Conservation (phyloP, 225 moss, liverwort and hornwort species). For the Ulota crispa region DNA sequence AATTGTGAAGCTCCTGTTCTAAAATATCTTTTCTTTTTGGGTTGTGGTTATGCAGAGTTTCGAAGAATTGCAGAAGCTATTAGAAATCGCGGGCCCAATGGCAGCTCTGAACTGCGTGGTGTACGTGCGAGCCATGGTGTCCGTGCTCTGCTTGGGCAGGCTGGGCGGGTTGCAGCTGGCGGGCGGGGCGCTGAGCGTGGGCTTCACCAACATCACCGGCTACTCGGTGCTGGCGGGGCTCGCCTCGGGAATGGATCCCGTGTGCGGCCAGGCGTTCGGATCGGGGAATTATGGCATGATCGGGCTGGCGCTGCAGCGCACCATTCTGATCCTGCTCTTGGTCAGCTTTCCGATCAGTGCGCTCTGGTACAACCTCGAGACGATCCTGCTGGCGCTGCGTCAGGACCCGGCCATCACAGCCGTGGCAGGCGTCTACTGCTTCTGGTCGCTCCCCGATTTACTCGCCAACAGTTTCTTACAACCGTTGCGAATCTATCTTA, state of each 20-base stretch:
- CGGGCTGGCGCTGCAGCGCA: conserved; percentile 85
- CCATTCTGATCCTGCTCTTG: conserved; percentile 78
- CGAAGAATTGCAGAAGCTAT: conserved; percentile 70
- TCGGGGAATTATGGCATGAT: conserved; percentile 78
- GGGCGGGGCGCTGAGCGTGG: conserved; percentile 82
- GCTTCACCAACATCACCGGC: conserved; percentile 92
- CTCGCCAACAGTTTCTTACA: conserved; percentile 81
- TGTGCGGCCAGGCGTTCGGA: conserved; percentile 83
- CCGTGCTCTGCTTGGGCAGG: conserved; percentile 78
- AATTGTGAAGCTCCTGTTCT: background rate
- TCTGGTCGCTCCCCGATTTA: conserved; percentile 79
- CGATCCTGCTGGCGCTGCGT: conserved; percentile 57
- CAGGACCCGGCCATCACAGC: conserved; percentile 71
- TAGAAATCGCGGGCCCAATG: conserved; percentile 69
- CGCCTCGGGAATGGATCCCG: conserved; percentile 90
- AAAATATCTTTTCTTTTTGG: background rate
- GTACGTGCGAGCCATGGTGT: conserved; percentile 88
- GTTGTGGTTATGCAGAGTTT: conserved; percentile 36
- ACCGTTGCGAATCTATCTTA: conserved; percentile 80
- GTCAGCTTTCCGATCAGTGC: conserved; percentile 71
- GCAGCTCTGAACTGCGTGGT: conserved; percentile 80
- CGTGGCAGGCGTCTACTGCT: conserved; percentile 72
- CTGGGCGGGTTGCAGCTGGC: conserved; percentile 81
- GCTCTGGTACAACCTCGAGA: conserved; percentile 84
- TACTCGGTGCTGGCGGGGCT: conserved; percentile 86